Evolutionary conservation across 2,329 filamentous ascomycete species (phyloP).

Genomic region (Aureobasidium namibiae): DNA sequence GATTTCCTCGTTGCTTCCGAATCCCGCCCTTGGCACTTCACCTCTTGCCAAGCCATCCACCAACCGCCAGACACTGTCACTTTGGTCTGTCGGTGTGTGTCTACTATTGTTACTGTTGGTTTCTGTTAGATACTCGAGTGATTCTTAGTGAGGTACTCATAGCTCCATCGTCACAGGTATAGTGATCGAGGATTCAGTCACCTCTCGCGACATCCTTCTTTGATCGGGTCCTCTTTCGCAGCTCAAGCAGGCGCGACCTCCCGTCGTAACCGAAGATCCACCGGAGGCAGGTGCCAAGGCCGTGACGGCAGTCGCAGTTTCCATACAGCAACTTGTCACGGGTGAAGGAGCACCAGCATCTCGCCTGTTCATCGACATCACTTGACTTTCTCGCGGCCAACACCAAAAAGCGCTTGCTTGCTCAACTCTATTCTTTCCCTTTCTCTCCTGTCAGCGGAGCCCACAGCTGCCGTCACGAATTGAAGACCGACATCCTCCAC

Average conservation of each 20-base stretch:
- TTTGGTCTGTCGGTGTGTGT: constrained; percentile 7
- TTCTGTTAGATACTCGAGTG: no score
- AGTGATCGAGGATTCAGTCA: no score
- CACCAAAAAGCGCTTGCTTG: not conserved
- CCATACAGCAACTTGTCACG: not conserved
- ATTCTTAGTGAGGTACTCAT: no score
- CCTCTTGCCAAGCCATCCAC: not conserved
- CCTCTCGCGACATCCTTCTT: no score
- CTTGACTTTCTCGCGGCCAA: not conserved
- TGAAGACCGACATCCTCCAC: not conserved
- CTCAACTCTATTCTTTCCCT: not conserved
- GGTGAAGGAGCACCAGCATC: not conserved
- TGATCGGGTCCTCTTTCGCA: not conserved
- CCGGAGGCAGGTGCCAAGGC: not conserved
- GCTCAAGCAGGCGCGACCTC: not conserved
- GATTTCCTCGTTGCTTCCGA: not conserved
- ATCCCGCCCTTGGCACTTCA: not conserved
- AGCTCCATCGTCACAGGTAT: no score
- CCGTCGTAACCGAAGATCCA: not conserved
- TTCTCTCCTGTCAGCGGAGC: not conserved
- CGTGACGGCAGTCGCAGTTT: constrained; percentile 11
- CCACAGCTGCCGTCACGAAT: not conserved
- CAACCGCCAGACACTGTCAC: not conserved
- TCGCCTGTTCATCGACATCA: not conserved
- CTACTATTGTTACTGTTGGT: not conserved